Evolutionary conservation across 1,284 basidiomycete species (phyloP), one percentile per base, ranked within the genome.

Genomic region (Cutaneotrichosporon cyanovorans): DNA sequence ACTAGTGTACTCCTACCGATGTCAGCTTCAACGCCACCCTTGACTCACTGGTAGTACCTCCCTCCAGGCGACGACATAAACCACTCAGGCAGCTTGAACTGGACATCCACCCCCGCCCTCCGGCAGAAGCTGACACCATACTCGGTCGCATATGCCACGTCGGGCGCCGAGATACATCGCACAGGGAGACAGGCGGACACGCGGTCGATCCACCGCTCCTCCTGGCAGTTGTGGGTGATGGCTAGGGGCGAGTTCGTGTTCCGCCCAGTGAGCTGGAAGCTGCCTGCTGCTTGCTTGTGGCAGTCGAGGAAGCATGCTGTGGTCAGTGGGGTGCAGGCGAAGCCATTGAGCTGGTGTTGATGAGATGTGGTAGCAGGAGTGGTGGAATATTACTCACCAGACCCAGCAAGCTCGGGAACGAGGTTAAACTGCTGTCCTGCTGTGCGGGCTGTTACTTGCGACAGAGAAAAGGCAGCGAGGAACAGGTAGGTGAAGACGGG

Each of bases 71-170:
- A 38, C 18, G 51, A 31, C 16, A 57, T 30, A 38, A 60, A 66
- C 23, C 40, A 36, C 19, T 48, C 31, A 2, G 62, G 59, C 22
- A 66, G 37, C 2, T 23, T 11, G 11, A 65, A 40, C 16, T 40
- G 18, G 18, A 64, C 56, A 10, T 59, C 47, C 14, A 63, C 55
- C 2, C 66, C 66, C 2, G 58, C 66, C 7, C 59, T 56, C 4
- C 10, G 20, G 44, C 67, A 69, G 36, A 55, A 59, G 22, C 37
- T 35, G 9, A 34, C 18, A 4, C 55, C 65, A 37, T 60, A 68
- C 48, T 67, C 67, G 14, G 59, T 25, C 2, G 61, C 67, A 43
- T 69, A 69, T 1, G 61, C 66, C 7, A 63, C 57, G 48, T 66
- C 65, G 1, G 65, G 59, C 4, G 63, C 60, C 0, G 62, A 65